Conservation (phyloP, 495 filamentous ascomycete genomes). For the Penicillium salamii region DNA sequence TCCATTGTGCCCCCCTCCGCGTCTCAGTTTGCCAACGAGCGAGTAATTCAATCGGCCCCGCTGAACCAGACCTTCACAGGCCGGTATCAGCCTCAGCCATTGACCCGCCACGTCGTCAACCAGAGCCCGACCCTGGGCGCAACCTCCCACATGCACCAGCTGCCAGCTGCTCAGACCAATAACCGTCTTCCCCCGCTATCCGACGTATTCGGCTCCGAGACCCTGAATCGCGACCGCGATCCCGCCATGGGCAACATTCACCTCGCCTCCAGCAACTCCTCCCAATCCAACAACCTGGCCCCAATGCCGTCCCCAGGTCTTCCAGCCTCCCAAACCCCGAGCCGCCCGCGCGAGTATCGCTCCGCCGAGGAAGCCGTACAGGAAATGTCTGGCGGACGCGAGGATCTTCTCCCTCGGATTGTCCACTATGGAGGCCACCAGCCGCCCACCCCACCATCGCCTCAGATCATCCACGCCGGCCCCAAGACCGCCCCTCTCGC, state of each 20-base stretch:
- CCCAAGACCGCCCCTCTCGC: constrained; percentile 37
- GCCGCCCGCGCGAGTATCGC: constrained; percentile 80
- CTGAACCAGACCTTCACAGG: constrained; percentile 96
- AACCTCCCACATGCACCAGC: constrained; percentile 88
- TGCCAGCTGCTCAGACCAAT: constrained; percentile 82
- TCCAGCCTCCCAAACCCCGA: constrained; percentile 47
- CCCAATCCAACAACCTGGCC: constrained; percentile 67
- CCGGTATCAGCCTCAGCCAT: constrained; percentile 74
- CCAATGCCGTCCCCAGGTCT: constrained; percentile 69
- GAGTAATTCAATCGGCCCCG: constrained; percentile 95
- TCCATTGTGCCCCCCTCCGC: constrained; percentile 97
- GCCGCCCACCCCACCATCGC: constrained; percentile 90
- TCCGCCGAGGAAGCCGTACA: constrained; percentile 94
- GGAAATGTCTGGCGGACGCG: constrained; percentile 83
- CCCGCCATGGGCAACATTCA: constrained; percentile 40
- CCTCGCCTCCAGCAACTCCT: constrained; percentile 57
- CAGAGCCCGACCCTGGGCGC: constrained; percentile 82
- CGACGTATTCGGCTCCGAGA: constrained; percentile 85
- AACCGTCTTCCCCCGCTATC: constrained; percentile 93
- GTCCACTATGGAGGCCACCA: constrained; percentile 91
- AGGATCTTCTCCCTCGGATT: constrained; percentile 86
- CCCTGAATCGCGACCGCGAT: constrained; percentile 56
- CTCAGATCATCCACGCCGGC: constrained; percentile 42
- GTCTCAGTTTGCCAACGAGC: constrained; percentile 89
- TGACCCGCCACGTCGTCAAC: constrained; percentile 79